These are phyloP conservation scores for Hericium erinaceus DNA, from an alignment of 768 basidiomycete species.

Conservation along the genomic window DNA sequence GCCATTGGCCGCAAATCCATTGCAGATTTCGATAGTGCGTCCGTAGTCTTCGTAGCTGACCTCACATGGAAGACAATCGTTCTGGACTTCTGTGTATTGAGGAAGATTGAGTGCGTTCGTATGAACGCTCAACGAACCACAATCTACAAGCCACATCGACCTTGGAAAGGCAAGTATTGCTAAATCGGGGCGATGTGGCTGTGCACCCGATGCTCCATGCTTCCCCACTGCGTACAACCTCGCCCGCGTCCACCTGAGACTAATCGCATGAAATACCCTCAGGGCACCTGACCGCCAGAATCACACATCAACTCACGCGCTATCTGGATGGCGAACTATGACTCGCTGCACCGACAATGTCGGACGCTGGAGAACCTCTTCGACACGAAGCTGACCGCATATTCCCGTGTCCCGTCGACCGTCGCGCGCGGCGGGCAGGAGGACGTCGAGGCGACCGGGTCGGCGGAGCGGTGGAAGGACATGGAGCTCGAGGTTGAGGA, in stretches of 20 bases:
- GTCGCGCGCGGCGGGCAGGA: constrained; percentile 41
- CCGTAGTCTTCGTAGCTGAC: too few relatives aligned
- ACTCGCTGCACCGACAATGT: constrained; percentile 84
- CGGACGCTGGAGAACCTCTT: constrained; percentile 90
- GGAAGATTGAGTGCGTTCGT: too few relatives aligned
- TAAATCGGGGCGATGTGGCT: neutral
- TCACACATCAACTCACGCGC: neutral
- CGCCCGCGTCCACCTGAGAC: too few relatives aligned
- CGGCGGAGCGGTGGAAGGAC: constrained; percentile 68
- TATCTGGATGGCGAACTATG: constrained; percentile 63
- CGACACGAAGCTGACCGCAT: constrained; percentile 84
- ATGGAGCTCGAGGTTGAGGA: constrained; percentile 84
- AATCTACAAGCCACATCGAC: too few relatives aligned
- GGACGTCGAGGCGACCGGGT: constrained; percentile 53
- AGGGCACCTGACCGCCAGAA: neutral
- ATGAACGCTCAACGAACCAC: too few relatives aligned
- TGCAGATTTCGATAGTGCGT: too few relatives aligned
- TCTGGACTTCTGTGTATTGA: too few relatives aligned
- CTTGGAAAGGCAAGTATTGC: neutral
- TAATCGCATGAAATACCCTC: neutral
- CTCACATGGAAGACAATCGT: too few relatives aligned
- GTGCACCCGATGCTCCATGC: neutral
- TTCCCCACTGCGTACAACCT: neutral
- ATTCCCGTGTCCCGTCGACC: constrained; percentile 74
- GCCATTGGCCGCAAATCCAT: too few relatives aligned